Evolutionary conservation across 83 land plant species (phyloP).

Genomic region (Diphasiastrum complanatum): DNA sequence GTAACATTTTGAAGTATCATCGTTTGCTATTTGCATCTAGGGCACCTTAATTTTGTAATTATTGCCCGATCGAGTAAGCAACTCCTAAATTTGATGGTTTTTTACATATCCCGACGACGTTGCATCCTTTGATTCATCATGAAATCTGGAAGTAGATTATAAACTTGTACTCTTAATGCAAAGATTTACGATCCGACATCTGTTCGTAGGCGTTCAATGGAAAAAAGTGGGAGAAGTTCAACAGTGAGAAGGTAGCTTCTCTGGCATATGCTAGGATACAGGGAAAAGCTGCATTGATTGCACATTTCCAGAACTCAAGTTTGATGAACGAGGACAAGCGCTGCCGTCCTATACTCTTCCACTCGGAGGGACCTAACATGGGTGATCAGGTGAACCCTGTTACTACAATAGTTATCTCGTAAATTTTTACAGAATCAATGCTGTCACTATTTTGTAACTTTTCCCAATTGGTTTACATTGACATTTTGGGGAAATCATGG

Average conservation of each 20-base stretch:
- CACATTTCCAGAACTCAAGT: slow-evolving; percentile 85
- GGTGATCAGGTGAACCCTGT: slow-evolving; percentile 59
- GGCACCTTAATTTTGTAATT: no score
- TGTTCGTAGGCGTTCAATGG: slow-evolving; percentile 63
- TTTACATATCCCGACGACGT: no score
- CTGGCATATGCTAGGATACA: slow-evolving; percentile 88
- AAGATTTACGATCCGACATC: background rate
- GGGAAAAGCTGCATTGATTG: slow-evolving; percentile 71
- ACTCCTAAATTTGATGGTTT: no score
- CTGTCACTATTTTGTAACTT: no score
- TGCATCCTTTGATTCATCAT: slow-evolving; percentile 1
- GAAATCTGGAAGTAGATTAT: background rate
- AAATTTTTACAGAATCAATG: slow-evolving; percentile 3
- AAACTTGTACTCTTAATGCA: background rate
- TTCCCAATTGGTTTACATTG: no score
- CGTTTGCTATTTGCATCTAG: no score
- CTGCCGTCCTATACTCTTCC: slow-evolving; percentile 85
- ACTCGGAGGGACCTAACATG: slow-evolving; percentile 69
- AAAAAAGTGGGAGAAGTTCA: slow-evolving; percentile 90
- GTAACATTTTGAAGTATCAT: no score
- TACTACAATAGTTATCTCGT: slow-evolving; percentile 1
- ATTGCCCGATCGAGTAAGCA: no score
- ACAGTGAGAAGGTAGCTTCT: slow-evolving; percentile 86
- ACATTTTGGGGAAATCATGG: no score
- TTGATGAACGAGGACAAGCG: slow-evolving; percentile 93